These are phyloP conservation scores for Zymoseptoria crescenta DNA, from an alignment of 2,329 filamentous ascomycete species.

Conservation along the genomic window DNA sequence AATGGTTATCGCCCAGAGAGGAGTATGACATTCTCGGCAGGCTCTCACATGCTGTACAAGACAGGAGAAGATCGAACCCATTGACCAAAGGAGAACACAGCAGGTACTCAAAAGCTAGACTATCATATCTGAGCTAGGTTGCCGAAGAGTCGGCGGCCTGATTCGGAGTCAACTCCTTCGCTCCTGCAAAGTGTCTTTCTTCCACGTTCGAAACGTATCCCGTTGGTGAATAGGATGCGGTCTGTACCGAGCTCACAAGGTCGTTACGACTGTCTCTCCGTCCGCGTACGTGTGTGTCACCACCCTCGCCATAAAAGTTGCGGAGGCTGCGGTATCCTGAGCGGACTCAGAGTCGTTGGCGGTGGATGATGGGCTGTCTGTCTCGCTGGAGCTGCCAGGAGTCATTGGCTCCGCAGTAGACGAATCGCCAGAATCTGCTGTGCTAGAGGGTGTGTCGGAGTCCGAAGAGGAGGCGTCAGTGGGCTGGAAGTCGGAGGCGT, in stretches of 20 bases:
- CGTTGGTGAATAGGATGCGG: not conserved
- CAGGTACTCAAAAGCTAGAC: not conserved
- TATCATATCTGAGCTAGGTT: not conserved
- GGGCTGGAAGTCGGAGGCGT: not conserved
- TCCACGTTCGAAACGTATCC: not conserved
- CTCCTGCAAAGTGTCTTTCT: not conserved
- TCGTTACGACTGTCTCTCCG: not conserved
- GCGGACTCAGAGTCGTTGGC: not conserved
- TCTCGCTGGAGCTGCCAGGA: not conserved
- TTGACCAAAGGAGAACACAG: not conserved
- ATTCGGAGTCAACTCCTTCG: not conserved
- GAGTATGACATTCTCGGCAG: too few species aligned
- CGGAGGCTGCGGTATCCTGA: not conserved
- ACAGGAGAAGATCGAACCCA: not conserved
- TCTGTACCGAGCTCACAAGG: constrained; percentile 2
- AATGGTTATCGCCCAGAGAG: too few species aligned
- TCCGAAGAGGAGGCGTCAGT: not conserved
- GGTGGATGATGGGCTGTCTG: not conserved
- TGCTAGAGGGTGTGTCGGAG: not conserved
- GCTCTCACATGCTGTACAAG: not conserved
- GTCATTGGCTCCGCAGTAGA: not conserved
- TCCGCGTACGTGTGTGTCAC: constrained; percentile 3
- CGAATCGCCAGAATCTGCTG: not conserved
- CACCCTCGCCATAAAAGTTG: not conserved
- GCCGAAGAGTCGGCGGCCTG: not conserved